Evolutionary conservation across 768 basidiomycete genomes (phyloP).

Genomic region (Xerocomus spinulosus): DNA sequence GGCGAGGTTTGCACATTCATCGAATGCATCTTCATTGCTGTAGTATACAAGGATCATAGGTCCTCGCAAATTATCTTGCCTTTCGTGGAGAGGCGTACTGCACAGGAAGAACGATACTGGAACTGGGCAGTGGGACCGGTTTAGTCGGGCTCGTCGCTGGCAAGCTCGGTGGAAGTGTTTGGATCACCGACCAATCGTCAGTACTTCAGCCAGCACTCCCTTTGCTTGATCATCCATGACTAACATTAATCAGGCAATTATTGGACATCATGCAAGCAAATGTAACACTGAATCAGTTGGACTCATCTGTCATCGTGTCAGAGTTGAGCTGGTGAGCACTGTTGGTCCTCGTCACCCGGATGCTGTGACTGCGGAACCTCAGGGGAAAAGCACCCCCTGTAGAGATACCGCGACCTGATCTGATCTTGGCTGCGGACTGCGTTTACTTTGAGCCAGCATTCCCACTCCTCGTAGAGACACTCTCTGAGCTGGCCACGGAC

Average conservation of each 20-base stretch:
- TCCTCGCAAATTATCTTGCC: slow-evolving; percentile 72
- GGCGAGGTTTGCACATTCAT: slow-evolving; percentile 60
- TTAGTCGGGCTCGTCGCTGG: slow-evolving; percentile 86
- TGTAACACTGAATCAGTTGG: slow-evolving; percentile 59
- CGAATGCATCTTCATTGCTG: too few relatives aligned
- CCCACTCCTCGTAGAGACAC: slow-evolving; percentile 76
- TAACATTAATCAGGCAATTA: slow-evolving; percentile 50
- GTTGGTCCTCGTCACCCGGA: slow-evolving; percentile 1
- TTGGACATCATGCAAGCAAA: slow-evolving; percentile 78
- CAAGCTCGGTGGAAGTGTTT: slow-evolving; percentile 60
- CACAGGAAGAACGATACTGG: slow-evolving; percentile 56
- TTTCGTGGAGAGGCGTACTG: slow-evolving; percentile 49
- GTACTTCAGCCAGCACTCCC: slow-evolving; percentile 10
- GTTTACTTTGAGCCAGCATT: slow-evolving; percentile 96
- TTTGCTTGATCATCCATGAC: slow-evolving; percentile 4
- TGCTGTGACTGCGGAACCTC: slow-evolving; percentile 7
- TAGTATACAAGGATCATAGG: slow-evolving; percentile 49
- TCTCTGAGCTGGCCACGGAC: slow-evolving; percentile 55
- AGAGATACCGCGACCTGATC: slow-evolving; percentile 46
- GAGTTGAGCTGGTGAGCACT: slow-evolving; percentile 78
- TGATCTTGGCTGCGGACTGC: slow-evolving; percentile 89
- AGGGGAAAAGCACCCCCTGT: slow-evolving; percentile 65
- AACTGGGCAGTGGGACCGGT: slow-evolving; percentile 90
- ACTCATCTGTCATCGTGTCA: slow-evolving; percentile 46
- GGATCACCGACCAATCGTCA: slow-evolving; percentile 84